Base-by-base conservation (phyloP, 352 stramenopile genomes). In the Phytophthora meadii region DNA sequence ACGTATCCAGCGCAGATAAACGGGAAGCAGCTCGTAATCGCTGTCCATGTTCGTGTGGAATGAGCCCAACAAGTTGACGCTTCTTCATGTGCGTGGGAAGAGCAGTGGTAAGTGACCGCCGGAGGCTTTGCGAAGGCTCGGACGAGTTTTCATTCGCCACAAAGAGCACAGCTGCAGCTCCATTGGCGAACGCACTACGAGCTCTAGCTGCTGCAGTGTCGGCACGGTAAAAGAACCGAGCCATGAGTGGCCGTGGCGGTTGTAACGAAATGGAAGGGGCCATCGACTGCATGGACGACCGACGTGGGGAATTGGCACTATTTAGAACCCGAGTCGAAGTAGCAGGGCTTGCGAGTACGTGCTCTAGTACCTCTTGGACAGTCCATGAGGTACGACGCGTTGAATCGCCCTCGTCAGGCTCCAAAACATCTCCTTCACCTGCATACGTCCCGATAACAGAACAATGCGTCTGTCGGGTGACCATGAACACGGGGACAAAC, bases 401-500 rank as follows among this genome's bases (percentile, higher is more conserved):
- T n/a, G 15, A 72, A 10, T 63, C 67, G 6, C 61, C 54, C 48
- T 68, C 61, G 28, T 74, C 55, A 17, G 42, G 62, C 17, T 66
- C 66, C 9, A 37, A 48, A 4, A 72, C 24, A 39, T 47, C 32
- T 48, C 65, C 32, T 53, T 34, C 19, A 47, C 63, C 47, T 49
- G 54, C 53, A 39, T 72, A 66, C 4, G 47, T 60, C 7, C 61
- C 66, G 36, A 74, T 24, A 10, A 74, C 49, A 19, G 37, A 7
- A 41, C 61, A 61, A 41, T 71, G 25, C 28, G 61, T 54, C 37
- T 72, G 54, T 14, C 54, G 54, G 3, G 75, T 76, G 45, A 76
- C 36, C 81, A 90, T 90, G 22, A 93, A 57, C n/a, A 93, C 81
- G 1, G 84, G 84, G 36, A 93, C 78, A 58, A 89, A 93, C 6